Percentiles rank a stretch among this genome's conserved stretches.
phyloP scores from a whole-genome alignment of 345 rosid species.

The Citrus mangshanensis region DNA sequence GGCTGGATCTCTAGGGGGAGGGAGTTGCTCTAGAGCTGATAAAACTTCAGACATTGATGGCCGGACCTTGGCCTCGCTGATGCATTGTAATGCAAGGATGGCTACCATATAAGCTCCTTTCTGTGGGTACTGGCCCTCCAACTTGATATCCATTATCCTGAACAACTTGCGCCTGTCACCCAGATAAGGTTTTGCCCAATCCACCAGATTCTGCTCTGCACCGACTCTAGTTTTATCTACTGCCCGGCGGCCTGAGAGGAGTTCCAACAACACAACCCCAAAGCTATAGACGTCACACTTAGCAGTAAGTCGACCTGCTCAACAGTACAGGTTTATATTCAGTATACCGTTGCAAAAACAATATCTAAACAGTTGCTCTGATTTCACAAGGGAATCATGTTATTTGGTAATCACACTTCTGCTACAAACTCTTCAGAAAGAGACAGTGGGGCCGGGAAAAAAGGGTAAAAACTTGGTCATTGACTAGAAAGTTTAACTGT shows the following conservation, averaged over 20 bases:
- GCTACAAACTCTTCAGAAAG: not conserved
- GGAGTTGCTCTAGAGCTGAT: constrained; percentile 34
- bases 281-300: constrained; percentile 77
- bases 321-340: not conserved
- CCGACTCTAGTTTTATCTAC: constrained; percentile 48
- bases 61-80: constrained; percentile 54
- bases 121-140: constrained; percentile 65
- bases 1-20: constrained; percentile 15
- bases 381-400: not conserved
- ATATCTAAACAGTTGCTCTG: not conserved
- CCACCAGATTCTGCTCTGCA: constrained; percentile 61
- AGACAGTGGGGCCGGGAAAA: not conserved
- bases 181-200: constrained; percentile 73
- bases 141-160: constrained; percentile 70
- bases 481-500: not conserved
- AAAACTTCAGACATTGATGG: constrained; percentile 70
- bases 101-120: constrained; percentile 58
- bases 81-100: constrained; percentile 55
- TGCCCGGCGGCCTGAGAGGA: constrained; percentile 57
- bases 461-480: not conserved
- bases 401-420: not conserved
- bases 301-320: constrained; percentile 55
- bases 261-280: constrained; percentile 66
- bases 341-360: not conserved
- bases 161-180: constrained; percentile 56